Base-by-base conservation (phyloP, 169 alveolate genomes). In the Eimeria tenella region DNA sequence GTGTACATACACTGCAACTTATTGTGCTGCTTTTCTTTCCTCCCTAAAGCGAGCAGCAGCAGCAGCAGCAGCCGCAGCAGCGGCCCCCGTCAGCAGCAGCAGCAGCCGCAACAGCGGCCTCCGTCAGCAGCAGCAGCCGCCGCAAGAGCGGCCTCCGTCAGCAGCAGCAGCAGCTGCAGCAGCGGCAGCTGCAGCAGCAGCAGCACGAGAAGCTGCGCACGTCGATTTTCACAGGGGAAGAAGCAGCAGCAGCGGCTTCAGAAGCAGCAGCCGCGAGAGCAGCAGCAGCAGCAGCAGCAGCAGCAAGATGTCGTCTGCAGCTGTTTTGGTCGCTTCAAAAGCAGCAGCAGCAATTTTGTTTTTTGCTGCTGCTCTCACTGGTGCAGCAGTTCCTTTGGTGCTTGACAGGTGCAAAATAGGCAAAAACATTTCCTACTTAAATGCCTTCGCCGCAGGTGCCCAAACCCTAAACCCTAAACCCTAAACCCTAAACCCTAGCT, bases 381-480 rank as follows among this genome's bases (percentile, higher is more conserved):
- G 50, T 25, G 82, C 82, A 11, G 82, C 53, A 11, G 56, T 23
- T 71, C 55, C 82, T 4, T 19, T 71, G 17, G 13, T 71, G 77
- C 77, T 68, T 19, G 42, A 68, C 31, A 15, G 31, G 77, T 68
- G 77, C 77, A 21, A 68, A 21, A 7, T 68, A 0, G 77, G 77
- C 49, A 13, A n/a, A 10, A 10, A n/a, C 9, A 68, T 68, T n/a
- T 19, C 42, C 9, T 21, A 68, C 19, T 21, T 68, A 15, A 68
- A 68, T 71, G 82, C 82, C 13, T 19, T 23, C 49, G 82, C 82
- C 49, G 82, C 82, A 21, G 82, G 53, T n/a, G 68, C 50, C 23
- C 17, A 31, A 23, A 19, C 50, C 9, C 77, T 11, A 58, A 58
- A 11, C 68, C 11, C 17, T 11, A 58, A 11, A 58, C 68, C 9